Conservation (phyloP, 2,329 filamentous ascomycete genomes). For the Fusarium longipes region DNA sequence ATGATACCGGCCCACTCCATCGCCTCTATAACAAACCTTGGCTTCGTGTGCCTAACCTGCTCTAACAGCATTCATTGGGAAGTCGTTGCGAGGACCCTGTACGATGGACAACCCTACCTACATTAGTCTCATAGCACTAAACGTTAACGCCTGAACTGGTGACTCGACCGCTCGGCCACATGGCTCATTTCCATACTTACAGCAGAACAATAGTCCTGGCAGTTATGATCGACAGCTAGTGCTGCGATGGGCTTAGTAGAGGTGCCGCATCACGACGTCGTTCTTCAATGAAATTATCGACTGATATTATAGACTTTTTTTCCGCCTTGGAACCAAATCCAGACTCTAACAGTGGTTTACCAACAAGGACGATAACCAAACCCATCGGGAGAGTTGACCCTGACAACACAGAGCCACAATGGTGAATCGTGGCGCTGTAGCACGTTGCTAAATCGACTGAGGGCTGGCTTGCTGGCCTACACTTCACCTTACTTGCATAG, state of each 20-base stretch:
- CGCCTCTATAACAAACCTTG: constrained; percentile 2
- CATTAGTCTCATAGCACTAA: neutral
- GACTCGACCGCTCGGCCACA: constrained; percentile 12
- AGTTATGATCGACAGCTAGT: constrained; percentile 37
- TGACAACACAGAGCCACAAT: neutral
- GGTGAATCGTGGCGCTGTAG: neutral
- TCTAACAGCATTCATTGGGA: constrained; percentile 20
- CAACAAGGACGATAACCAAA: neutral
- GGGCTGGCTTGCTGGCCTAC: neutral
- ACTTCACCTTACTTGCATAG: neutral
- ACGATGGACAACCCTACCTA: neutral
- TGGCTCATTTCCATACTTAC: constrained; percentile 2
- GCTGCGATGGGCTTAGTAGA: constrained; percentile 7
- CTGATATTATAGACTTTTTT: neutral
- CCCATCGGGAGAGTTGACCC: neutral
- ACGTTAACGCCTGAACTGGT: constrained; percentile 4
- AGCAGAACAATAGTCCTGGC: constrained; percentile 7
- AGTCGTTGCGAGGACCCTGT: constrained; percentile 29
- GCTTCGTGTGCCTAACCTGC: neutral
- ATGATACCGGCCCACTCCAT: constrained; percentile 5
- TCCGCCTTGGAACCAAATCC: neutral
- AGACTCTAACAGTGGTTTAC: neutral
- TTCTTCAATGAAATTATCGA: neutral
- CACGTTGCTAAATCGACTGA: neutral
- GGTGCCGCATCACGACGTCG: neutral